These are phyloP conservation scores for Annulohypoxylon stygium DNA, from an alignment of 495 filamentous ascomycete species.

Conservation along the genomic window DNA sequence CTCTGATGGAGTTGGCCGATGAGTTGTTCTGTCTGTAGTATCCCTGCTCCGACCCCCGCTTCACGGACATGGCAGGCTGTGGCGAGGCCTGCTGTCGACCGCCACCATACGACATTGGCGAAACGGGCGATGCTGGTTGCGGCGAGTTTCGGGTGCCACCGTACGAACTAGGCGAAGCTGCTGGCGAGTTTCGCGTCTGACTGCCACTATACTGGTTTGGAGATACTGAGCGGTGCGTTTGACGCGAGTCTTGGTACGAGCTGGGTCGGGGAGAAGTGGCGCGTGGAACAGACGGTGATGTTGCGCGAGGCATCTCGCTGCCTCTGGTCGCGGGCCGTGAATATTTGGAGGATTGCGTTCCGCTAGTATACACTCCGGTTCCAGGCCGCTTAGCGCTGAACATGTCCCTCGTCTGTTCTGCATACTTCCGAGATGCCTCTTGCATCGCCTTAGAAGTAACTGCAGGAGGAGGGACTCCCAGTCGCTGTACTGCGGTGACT, in stretches of 20 bases:
- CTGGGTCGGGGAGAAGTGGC: conserved; percentile 66
- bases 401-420: conserved; percentile 84
- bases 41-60: conserved; percentile 68
- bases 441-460: conserved; percentile 95
- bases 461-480: conserved; percentile 91
- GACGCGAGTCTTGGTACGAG: conserved; percentile 53
- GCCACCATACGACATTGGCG: conserved; percentile 43
- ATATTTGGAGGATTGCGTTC: conserved; percentile 39
- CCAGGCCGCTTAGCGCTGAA: conserved; percentile 69
- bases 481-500: conserved; percentile 67
- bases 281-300: conserved; percentile 64
- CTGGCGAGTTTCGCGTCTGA: conserved; percentile 48
- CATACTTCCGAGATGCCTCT: conserved; percentile 87
- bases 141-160: conserved; percentile 54
- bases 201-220: conserved; percentile 49
- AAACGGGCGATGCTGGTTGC: conserved; percentile 51
- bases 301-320: conserved; percentile 63
- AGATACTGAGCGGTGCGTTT: conserved; percentile 60
- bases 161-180: conserved; percentile 66
- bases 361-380: conserved; percentile 46
- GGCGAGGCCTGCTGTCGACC: conserved; percentile 57
- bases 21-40: conserved; percentile 71
- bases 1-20: conserved; percentile 65
- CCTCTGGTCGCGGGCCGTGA: conserved; percentile 62
- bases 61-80: conserved; percentile 52